These are phyloP conservation scores for Colletotrichum costaricense DNA, from an alignment of 2,329 filamentous ascomycete species.

Conservation along the genomic window DNA sequence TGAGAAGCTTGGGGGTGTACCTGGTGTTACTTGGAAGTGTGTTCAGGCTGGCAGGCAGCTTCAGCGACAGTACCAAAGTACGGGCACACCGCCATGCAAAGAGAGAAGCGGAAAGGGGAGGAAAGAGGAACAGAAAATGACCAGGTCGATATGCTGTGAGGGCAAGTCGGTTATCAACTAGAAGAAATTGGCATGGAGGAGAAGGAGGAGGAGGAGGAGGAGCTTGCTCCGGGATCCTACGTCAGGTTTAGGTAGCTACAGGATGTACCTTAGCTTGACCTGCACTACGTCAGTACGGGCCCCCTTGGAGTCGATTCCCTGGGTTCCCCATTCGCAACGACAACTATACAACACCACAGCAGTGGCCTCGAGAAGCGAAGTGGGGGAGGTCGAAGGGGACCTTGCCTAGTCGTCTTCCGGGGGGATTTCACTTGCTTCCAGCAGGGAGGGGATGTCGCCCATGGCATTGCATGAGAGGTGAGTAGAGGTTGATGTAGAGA, in stretches of 20 bases:
- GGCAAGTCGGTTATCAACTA: background rate
- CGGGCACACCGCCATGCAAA: background rate
- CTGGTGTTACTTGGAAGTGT: no score
- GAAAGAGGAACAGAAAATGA: background rate
- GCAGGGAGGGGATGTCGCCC: background rate
- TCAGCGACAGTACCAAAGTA: background rate
- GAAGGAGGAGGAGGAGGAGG: background rate
- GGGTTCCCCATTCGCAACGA: background rate
- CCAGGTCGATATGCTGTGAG: background rate
- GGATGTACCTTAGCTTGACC: constrained; percentile 5
- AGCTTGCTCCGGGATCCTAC: background rate
- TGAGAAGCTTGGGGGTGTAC: no score
- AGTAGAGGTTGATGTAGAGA: background rate
- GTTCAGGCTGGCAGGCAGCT: background rate
- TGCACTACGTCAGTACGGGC: constrained; percentile 27
- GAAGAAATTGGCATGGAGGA: background rate
- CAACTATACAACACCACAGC: background rate
- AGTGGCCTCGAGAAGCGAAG: background rate
- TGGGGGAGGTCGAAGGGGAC: background rate
- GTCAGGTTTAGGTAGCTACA: background rate
- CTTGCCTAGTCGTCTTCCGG: background rate
- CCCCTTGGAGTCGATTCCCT: background rate
- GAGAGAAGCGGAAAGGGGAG: background rate
- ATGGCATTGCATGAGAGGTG: background rate
- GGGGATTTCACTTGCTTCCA: background rate